Percentiles rank a stretch among this genome's conserved stretches.
phyloP scores from a whole-genome alignment of 495 filamentous ascomycete genomes.

The Penicillium samsonianum region DNA sequence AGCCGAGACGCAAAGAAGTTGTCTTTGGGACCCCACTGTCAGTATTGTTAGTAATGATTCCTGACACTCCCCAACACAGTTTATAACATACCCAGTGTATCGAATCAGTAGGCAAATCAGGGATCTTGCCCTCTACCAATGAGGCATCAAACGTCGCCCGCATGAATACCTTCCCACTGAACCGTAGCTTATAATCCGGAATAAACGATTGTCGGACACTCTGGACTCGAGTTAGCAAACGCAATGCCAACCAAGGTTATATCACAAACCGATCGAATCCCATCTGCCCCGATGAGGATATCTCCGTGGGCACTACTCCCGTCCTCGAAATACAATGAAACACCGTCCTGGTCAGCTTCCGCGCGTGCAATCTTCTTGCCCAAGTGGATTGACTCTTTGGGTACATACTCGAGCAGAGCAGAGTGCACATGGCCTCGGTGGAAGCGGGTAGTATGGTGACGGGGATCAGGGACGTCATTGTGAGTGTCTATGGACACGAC shows the following conservation, averaged over 20 bases:
- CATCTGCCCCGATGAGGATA: conserved; percentile 40
- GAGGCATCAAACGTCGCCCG: conserved; percentile 48
- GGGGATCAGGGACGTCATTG: conserved; percentile 37
- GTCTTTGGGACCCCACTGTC: conserved; percentile 46
- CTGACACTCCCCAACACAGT: background rate
- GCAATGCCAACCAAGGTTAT: background rate
- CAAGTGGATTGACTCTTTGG: conserved; percentile 32
- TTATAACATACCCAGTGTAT: conserved; percentile 43
- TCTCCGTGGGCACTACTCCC: conserved; percentile 31
- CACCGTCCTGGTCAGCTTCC: conserved; percentile 19
- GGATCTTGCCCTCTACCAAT: conserved; percentile 39
- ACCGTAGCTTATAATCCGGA: conserved; percentile 41
- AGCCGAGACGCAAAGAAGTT: conserved; percentile 51
- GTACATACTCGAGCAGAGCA: conserved; percentile 44
- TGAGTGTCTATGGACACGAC: conserved; percentile 43
- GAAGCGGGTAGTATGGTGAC: conserved; percentile 49
- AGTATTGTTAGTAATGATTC: background rate
- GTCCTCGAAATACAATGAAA: conserved; percentile 33
- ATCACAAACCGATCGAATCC: conserved; percentile 34
- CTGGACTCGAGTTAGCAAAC: conserved; percentile 12
- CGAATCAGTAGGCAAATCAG: conserved; percentile 46
- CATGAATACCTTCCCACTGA: conserved; percentile 49
- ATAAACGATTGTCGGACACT: conserved; percentile 38
- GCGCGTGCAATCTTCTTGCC: conserved; percentile 23
- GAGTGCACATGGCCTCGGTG: conserved; percentile 50